Percentiles rank a stretch among this genome's conserved stretches.
Conservation (phyloP, 192 early-diverging fungal genomes). For the Entophlyctis luteolus region DNA sequence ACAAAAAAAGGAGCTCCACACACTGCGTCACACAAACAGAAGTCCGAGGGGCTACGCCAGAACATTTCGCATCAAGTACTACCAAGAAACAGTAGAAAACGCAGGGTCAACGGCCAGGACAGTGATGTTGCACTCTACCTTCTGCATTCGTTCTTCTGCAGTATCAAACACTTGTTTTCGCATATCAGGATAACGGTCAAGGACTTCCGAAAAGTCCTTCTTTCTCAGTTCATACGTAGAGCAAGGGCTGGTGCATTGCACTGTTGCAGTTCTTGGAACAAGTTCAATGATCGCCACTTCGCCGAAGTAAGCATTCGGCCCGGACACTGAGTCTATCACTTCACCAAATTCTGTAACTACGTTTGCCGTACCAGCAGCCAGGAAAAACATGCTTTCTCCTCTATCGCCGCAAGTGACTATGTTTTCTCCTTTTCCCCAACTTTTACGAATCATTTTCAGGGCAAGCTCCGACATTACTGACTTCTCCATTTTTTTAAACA, state of each 20-base stretch:
- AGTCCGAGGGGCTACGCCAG: conserved; percentile 36
- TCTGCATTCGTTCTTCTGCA: conserved; percentile 42
- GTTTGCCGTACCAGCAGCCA: conserved; percentile 45
- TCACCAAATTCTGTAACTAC: conserved; percentile 50
- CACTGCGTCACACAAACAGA: too few relatives aligned
- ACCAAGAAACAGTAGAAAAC: background rate
- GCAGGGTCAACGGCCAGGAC: background rate
- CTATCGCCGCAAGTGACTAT: conserved; percentile 40
- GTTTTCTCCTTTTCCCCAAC: conserved; percentile 29
- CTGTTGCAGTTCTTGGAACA: conserved; percentile 48
- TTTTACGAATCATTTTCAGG: conserved; percentile 33
- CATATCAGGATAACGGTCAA: conserved; percentile 37
- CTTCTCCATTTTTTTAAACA: conserved; percentile 37
- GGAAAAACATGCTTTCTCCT: conserved; percentile 53
- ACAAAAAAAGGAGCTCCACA: too few relatives aligned
- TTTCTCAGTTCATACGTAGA: conserved; percentile 36
- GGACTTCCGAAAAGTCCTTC: conserved; percentile 29
- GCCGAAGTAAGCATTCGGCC: conserved; percentile 47
- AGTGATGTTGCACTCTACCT: too few relatives aligned
- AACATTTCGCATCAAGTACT: conserved; percentile 46
- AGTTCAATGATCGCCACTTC: conserved; percentile 54
- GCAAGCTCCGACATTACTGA: conserved; percentile 36
- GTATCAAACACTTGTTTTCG: conserved; percentile 37
- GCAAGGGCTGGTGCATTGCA: conserved; percentile 34
- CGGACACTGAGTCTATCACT: conserved; percentile 36